Conservation (phyloP, 2,329 filamentous ascomycete species). For the Nemania diffusa region DNA sequence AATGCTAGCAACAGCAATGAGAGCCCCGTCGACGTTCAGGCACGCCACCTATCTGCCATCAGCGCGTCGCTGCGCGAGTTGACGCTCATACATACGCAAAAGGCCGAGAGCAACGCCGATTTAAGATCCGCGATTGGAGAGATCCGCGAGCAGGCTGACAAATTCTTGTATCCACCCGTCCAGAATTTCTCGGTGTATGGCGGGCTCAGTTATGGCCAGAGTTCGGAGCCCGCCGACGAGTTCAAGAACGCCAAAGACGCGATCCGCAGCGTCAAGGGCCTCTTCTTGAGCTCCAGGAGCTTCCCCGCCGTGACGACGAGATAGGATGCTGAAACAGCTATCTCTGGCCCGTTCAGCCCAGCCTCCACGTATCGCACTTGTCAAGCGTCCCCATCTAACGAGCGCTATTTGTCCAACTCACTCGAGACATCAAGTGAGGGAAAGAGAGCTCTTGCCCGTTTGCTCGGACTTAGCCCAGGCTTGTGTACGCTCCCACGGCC, state of each 20-base stretch:
- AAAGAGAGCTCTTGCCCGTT: neutral
- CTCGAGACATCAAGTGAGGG: neutral
- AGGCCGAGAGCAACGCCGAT: slow-evolving; percentile 62
- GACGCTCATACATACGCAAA: slow-evolving; percentile 55
- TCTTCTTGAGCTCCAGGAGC: slow-evolving; percentile 77
- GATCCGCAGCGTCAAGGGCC: slow-evolving; percentile 82
- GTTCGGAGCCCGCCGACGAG: slow-evolving; percentile 72
- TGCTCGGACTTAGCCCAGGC: neutral
- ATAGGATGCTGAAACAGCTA: slow-evolving; percentile 38
- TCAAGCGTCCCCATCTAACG: neutral
- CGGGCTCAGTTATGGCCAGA: slow-evolving; percentile 49
- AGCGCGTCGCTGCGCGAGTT: slow-evolving; percentile 56
- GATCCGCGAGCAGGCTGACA: slow-evolving; percentile 73
- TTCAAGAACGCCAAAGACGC: slow-evolving; percentile 78
- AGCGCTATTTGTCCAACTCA: neutral
- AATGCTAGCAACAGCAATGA: slow-evolving; percentile 36
- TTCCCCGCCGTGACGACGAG: slow-evolving; percentile 65
- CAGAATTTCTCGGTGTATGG: slow-evolving; percentile 57
- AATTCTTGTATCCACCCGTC: slow-evolving; percentile 60
- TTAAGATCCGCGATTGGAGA: slow-evolving; percentile 64
- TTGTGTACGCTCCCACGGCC: neutral
- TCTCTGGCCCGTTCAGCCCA: slow-evolving; percentile 5
- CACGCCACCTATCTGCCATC: slow-evolving; percentile 57
- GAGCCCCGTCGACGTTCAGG: slow-evolving; percentile 53
- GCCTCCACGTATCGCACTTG: neutral